Evolutionary conservation across 176 grass and related monocot species (phyloP), one percentile per base, ranked within the genome.

Genomic region (Zoysia pacifica): DNA sequence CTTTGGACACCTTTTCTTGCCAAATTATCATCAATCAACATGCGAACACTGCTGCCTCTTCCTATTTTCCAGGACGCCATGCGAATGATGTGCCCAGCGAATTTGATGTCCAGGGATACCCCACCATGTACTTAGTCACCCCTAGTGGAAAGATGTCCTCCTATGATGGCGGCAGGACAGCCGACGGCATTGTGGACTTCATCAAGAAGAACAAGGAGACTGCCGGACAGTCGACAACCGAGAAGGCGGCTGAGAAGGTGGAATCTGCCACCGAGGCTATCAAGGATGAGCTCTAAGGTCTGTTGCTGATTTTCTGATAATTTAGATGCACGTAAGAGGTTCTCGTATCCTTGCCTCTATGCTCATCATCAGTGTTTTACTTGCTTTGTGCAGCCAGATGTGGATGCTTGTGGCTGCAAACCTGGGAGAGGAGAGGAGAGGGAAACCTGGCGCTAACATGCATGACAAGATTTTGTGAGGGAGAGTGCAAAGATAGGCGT

Each of bases 51-150:
- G 48, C 48, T 16, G 28, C 18, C 39, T 11, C 60, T 37, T 42
- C 44, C 46, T 15, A 67, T 6, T 66, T 62, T 72, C 7, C 75
- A 99, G 96, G 96, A 99, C 10, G 96, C 92, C 0, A 95, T 0
- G 84, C 75, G 2, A 99, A 99, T 13, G 96, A 99, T 1, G 82
- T 99, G 28, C 88, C 96, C 36, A 73, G 73, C 0, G 79, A 91
- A 43, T 99, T 99, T 1, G 75, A 89, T 0, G 84, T 99, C 36
- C 66, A 84, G 49, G 96, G 96, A 54, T 99, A 93, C 71, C 96
- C 96, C 18, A 99, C 96, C 64, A 6, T 99, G 41, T 99, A 99
- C 81, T 99, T 99, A 0, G 75, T 85, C 60, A 89, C 90, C 36
- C 90, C 96, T 36, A 95, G 92, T 2, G 88, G 92, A 7, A 93